A percentile compares a stretch with the other conserved stretches of the same genome.
phyloP scores from a whole-genome alignment of 768 basidiomycete genomes.

The Hemileccinum rubropunctum region DNA sequence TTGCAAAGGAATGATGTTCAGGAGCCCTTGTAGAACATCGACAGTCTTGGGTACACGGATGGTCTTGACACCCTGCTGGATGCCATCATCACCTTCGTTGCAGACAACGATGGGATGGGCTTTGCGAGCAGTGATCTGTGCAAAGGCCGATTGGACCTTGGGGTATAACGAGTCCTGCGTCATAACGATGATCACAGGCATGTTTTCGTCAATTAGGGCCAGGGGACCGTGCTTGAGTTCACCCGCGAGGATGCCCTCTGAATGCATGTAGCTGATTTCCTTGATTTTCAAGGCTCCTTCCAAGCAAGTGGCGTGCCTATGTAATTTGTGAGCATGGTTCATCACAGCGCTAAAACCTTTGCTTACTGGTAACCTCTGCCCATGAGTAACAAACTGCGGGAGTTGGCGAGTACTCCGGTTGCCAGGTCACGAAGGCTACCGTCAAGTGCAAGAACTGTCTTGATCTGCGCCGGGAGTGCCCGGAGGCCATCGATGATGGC shows the following conservation, averaged over 20 bases:
- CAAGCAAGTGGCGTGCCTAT: constrained; percentile 89
- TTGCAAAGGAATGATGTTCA: constrained; percentile 97
- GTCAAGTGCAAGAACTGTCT: constrained; percentile 81
- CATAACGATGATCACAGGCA: constrained; percentile 99
- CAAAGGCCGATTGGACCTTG: constrained; percentile 94
- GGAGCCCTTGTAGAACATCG: constrained; percentile 90
- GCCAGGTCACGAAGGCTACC: constrained; percentile 76
- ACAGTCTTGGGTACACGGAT: constrained; percentile 94
- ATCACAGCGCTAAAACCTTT: not conserved
- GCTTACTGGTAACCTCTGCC: constrained; percentile 94
- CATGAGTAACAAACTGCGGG: constrained; percentile 92
- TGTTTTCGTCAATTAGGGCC: constrained; percentile 96
- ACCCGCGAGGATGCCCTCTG: constrained; percentile 86
- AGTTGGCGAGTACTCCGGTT: constrained; percentile 66
- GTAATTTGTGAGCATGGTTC: constrained; percentile 1
- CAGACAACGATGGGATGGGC: constrained; percentile 94
- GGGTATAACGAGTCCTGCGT: constrained; percentile 97
- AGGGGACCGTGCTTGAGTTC: constrained; percentile 99
- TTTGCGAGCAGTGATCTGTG: constrained; percentile 97
- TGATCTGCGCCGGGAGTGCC: constrained; percentile 86
- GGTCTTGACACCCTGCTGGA: constrained; percentile 73
- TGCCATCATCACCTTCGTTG: constrained; percentile 85
- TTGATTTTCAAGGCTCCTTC: constrained; percentile 99
- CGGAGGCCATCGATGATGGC: constrained; percentile 93
- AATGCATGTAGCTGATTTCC: constrained; percentile 83